Evolutionary conservation across 192 early-diverging fungal genomes (phyloP).

Genomic region (Phlyctochytrium arcticum): DNA sequence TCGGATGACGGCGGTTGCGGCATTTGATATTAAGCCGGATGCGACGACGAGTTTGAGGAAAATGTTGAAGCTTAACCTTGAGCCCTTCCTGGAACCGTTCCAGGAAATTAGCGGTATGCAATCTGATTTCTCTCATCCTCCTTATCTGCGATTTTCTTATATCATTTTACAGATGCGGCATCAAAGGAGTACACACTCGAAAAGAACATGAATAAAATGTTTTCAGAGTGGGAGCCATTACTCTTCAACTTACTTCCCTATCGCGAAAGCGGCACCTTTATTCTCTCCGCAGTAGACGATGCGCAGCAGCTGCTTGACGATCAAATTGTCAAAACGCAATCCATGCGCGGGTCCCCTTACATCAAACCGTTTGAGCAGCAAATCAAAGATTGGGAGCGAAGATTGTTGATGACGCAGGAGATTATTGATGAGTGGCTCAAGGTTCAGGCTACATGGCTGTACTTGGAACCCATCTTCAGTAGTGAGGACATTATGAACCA

Average conservation of each 20-base stretch:
- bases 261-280: conserved; percentile 56
- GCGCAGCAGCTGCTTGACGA: conserved; percentile 61
- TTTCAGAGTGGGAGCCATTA: conserved; percentile 54
- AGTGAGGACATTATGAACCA: conserved; percentile 68
- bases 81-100: conserved; percentile 46
- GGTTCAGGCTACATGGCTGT: conserved; percentile 65
- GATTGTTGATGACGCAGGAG: conserved; percentile 54
- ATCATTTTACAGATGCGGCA: conserved; percentile 46
- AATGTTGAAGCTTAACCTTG: conserved; percentile 57
- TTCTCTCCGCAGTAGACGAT: conserved; percentile 54
- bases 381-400: conserved; percentile 60
- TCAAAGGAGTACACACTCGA: conserved; percentile 63
- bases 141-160: too few relatives aligned
- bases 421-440: conserved; percentile 65
- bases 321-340: conserved; percentile 66
- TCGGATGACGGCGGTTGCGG: conserved; percentile 39
- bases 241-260: conserved; percentile 54
- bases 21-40: conserved; percentile 55
- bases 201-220: conserved; percentile 63
- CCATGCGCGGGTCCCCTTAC: conserved; percentile 64
- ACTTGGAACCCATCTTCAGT: conserved; percentile 60
- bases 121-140: background rate
- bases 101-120: conserved; percentile 58
- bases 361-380: conserved; percentile 62
- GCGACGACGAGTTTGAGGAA: conserved; percentile 46